These are phyloP conservation scores for Dovyalis caffra DNA, from an alignment of 345 rosid genomes.

Conservation along the genomic window DNA sequence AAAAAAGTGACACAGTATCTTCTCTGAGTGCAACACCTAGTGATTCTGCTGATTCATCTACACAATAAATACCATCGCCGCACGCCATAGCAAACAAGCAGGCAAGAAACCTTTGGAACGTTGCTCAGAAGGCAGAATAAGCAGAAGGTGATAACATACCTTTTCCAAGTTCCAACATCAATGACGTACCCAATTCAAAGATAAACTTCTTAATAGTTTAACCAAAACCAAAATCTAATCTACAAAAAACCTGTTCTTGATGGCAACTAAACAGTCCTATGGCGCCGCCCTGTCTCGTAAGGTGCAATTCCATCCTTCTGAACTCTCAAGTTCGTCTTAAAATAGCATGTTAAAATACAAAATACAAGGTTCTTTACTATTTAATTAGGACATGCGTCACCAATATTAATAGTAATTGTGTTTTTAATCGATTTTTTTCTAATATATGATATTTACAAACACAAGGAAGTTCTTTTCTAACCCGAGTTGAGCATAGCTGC, in stretches of 20 bases:
- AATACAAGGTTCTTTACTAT: not conserved
- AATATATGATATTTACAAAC: too few relatives aligned
- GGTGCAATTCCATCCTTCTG: conserved; percentile 1
- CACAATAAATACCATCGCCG: conserved; percentile 13
- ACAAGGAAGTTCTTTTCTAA: too few relatives aligned
- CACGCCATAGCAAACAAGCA: conserved; percentile 5
- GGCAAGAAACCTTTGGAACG: conserved; percentile 16
- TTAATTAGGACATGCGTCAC: too few relatives aligned
- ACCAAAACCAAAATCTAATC: not conserved
- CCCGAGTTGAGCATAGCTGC: too few relatives aligned
- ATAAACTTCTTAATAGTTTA: conserved; percentile 11
- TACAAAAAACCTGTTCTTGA: conserved; percentile 1
- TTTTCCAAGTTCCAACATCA: conserved; percentile 29
- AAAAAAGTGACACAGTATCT: conserved; percentile 16
- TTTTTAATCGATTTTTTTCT: too few relatives aligned
- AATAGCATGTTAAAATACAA: not conserved
- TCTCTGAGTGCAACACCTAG: conserved; percentile 13
- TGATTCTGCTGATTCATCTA: conserved; percentile 15
- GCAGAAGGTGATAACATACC: not conserved
- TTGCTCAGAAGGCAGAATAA: conserved; percentile 7
- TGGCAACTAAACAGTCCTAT: conserved; percentile 10
- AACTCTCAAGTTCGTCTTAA: not conserved
- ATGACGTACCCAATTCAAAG: conserved; percentile 20
- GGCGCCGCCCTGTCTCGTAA: conserved; percentile 23
- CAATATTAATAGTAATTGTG: too few relatives aligned